These are phyloP conservation scores for Candida gigantensis DNA, from an alignment of 1,139 yeast species.

Conservation along the genomic window DNA sequence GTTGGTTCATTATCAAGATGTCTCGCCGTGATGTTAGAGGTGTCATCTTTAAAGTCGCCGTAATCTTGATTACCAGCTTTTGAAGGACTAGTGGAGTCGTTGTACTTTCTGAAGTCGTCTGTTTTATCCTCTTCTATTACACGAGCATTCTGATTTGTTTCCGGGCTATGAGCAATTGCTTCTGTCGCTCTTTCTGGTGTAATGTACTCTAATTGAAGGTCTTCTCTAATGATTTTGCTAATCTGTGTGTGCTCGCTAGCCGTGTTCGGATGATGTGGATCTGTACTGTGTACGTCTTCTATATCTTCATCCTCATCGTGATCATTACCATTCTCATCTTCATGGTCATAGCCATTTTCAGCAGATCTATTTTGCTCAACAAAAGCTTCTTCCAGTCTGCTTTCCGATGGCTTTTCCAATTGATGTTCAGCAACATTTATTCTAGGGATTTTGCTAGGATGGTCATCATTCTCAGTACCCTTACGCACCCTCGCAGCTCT, in stretches of 20 bases:
- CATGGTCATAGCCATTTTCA: constrained; percentile 25
- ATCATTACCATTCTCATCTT: constrained; percentile 19
- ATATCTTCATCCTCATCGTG: constrained; percentile 1
- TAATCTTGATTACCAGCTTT: constrained; percentile 12
- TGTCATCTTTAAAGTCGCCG: constrained; percentile 14
- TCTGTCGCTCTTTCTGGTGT: constrained; percentile 49
- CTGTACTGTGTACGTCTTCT: not conserved
- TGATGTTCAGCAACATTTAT: not conserved
- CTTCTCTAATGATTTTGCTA: constrained; percentile 21
- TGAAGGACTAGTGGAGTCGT: constrained; percentile 15
- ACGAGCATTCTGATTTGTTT: constrained; percentile 37
- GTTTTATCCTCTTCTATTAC: constrained; percentile 13
- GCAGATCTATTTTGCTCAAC: constrained; percentile 5
- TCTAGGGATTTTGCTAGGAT: constrained; percentile 18
- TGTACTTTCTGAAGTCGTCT: constrained; percentile 4
- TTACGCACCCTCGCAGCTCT: constrained; percentile 15
- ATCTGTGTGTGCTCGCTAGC: constrained; percentile 21
- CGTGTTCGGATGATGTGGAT: not conserved
- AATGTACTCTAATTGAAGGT: constrained; percentile 16
- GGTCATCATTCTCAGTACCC: constrained; percentile 12
- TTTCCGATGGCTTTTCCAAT: constrained; percentile 1
- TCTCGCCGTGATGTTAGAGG: constrained; percentile 1
- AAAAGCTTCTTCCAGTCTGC: constrained; percentile 2
- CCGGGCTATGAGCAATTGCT: constrained; percentile 44
- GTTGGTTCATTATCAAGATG: constrained; percentile 28